Base-by-base conservation (phyloP, 345 rosid species). In the Rhodomyrtus tomentosa region DNA sequence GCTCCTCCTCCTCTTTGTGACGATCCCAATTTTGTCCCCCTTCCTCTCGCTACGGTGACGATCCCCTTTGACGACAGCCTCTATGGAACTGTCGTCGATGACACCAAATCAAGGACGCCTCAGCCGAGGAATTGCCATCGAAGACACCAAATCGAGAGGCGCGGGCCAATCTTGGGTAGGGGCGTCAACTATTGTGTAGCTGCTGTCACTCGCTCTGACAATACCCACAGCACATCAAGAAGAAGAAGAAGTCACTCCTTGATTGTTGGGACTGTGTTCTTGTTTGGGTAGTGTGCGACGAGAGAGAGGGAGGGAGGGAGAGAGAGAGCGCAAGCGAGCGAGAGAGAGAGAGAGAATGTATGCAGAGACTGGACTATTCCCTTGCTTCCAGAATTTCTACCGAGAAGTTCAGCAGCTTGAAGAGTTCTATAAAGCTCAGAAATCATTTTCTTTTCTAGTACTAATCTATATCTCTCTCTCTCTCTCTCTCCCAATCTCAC, bases 401-500 rank as follows among this genome's bases (percentile, higher is more conserved):
- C 92, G 87, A 58, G 99, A 96, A 83, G 87, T 90, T 87, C 93
- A 90, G 82, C 98, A 89, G 80, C 92, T 93, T 81, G 98, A 94
- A 74, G 79, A 68, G 79, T 68, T 68, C 79, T 68, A 36, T 38
- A 68, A 20, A 68, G 79, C 45, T 36, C 79, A 68, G 45, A 68
- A 68, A 68, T 68, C 91, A 87, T 87, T 89, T 88, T 92, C 84
- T 89, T 93, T 94, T 53, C 80, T 90, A 95, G 98, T 93, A 91
- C 50, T 68, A 36, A 68, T 85, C 22, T 86, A 48, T 87, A 83
- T 79, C 32, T 32, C 55, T 81, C 82, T 74, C 25, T 27, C 20
- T n/a, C n/a, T n/a, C n/a, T n/a, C n/a, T n/a, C n/a, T n/a, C n/a
- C n/a, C n/a, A n/a, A n/a, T 25, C 32, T 29, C 11, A 20, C 50